phyloP scores from a whole-genome alignment of 331 rosid species.

The Arachis monticola region DNA sequence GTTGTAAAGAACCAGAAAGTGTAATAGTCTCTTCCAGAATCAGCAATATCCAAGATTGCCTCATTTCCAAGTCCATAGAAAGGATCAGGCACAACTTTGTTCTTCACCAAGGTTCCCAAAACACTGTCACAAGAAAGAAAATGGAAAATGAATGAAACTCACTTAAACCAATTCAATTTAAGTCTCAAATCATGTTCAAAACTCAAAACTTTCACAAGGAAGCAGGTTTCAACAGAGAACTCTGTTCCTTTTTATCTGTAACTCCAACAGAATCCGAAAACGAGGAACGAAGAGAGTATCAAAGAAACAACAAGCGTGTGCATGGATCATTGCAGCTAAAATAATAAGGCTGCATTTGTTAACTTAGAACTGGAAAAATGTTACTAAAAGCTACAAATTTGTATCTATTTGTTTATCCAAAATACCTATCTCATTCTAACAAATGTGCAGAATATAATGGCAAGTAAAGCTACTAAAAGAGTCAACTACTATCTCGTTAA shows the following conservation, averaged over 20 bases:
- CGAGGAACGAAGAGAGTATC: too few species aligned
- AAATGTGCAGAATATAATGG: too few species aligned
- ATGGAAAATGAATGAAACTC: too few species aligned
- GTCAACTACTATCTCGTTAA: too few species aligned
- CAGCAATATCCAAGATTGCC: constrained; percentile 80
- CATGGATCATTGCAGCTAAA: constrained; percentile 5
- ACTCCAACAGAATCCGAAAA: too few species aligned
- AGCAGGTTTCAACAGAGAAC: not conserved
- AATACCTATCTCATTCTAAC: not conserved
- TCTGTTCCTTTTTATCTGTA: too few species aligned
- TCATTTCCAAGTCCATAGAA: constrained; percentile 82
- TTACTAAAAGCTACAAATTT: too few species aligned
- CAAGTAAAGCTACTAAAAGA: too few species aligned
- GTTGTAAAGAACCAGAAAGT: constrained; percentile 95
- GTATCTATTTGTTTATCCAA: too few species aligned
- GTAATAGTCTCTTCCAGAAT: constrained; percentile 84
- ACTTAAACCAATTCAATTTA: not conserved
- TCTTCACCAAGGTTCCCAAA: constrained; percentile 92
- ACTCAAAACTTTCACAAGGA: not conserved
- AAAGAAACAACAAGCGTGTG: not conserved
- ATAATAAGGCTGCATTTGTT: too few species aligned
- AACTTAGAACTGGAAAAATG: too few species aligned
- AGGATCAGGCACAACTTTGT: constrained; percentile 83
- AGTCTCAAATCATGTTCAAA: not conserved
- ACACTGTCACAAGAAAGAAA: constrained; percentile 53